phyloP scores from a whole-genome alignment of 495 filamentous ascomycete species.

The Penicillium pancosmium region DNA sequence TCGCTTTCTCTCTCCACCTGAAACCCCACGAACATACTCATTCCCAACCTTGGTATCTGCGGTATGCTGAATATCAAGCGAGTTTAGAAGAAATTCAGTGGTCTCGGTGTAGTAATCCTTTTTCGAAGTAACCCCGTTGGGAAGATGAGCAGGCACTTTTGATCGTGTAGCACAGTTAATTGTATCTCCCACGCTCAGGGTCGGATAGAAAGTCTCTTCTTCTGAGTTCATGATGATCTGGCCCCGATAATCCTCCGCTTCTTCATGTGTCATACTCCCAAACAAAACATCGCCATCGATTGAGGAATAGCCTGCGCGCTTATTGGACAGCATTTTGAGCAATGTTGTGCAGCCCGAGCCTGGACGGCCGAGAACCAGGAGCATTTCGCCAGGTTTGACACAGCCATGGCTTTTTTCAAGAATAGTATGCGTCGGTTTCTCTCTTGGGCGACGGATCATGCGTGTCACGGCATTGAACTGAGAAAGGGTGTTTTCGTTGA shows the following conservation, averaged over 20 bases:
- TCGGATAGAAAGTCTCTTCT: slow-evolving; percentile 73
- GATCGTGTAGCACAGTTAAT: slow-evolving; percentile 64
- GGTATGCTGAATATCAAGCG: slow-evolving; percentile 79
- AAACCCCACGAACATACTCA: slow-evolving; percentile 76
- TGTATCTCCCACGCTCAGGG: slow-evolving; percentile 70
- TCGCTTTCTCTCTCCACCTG: slow-evolving; percentile 79
- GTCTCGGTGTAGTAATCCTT: slow-evolving; percentile 50
- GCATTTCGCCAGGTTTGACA: slow-evolving; percentile 58
- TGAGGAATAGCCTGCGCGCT: slow-evolving; percentile 56
- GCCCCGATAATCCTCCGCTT: slow-evolving; percentile 63
- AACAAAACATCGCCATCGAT: slow-evolving; percentile 60
- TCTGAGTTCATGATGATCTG: slow-evolving; percentile 73
- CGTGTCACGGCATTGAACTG: slow-evolving; percentile 57
- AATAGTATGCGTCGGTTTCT: slow-evolving; percentile 38
- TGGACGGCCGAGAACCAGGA: slow-evolving; percentile 49
- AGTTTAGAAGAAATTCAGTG: slow-evolving; percentile 71
- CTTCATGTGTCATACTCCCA: slow-evolving; percentile 57
- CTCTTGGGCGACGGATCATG: slow-evolving; percentile 38
- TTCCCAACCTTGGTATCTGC: slow-evolving; percentile 79
- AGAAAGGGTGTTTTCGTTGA: slow-evolving; percentile 54
- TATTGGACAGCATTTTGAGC: slow-evolving; percentile 69
- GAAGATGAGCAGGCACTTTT: slow-evolving; percentile 40
- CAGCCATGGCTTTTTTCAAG: slow-evolving; percentile 46
- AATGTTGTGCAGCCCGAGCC: slow-evolving; percentile 50
- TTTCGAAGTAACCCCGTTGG: slow-evolving; percentile 39